Evolutionary conservation across 2,329 filamentous ascomycete species (phyloP).

Genomic region (Hymenoscyphus linearis): DNA sequence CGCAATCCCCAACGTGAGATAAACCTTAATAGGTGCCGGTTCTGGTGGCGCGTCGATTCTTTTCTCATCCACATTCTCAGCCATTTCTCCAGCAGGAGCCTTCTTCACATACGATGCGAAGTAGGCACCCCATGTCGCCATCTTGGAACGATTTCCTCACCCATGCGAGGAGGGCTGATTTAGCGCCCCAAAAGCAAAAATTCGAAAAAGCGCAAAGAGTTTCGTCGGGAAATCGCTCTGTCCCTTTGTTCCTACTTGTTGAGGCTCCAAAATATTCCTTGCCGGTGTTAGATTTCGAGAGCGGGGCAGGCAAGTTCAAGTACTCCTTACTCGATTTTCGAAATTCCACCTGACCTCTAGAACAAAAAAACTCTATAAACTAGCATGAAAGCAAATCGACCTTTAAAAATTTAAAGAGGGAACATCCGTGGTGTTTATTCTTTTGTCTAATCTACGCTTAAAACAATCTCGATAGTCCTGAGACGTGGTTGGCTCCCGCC

Average conservation of each 20-base stretch:
- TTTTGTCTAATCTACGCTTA: not conserved
- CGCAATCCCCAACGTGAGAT: not conserved
- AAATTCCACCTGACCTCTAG: not conserved
- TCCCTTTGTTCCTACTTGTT: not conserved
- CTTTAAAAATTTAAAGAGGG: not conserved
- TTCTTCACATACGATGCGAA: constrained; percentile 20
- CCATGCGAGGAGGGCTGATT: not conserved
- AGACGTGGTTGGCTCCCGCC: not conserved
- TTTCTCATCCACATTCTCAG: not conserved
- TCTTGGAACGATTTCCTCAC: not conserved
- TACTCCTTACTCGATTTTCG: not conserved
- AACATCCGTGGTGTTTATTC: not conserved
- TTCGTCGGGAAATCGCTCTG: not conserved
- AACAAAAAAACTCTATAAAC: not conserved
- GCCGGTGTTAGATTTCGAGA: not conserved
- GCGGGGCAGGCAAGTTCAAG: not conserved
- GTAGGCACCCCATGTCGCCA: constrained; percentile 23
- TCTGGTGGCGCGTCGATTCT: not conserved
- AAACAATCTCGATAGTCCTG: not conserved
- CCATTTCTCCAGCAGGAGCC: constrained; percentile 1
- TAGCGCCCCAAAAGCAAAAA: not conserved
- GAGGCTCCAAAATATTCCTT: not conserved
- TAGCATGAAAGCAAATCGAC: not conserved
- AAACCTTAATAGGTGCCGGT: not conserved
- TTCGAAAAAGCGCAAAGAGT: not conserved